Evolutionary conservation across 257 asterid genomes (phyloP).

Genomic region (Solanum lignicaule): DNA sequence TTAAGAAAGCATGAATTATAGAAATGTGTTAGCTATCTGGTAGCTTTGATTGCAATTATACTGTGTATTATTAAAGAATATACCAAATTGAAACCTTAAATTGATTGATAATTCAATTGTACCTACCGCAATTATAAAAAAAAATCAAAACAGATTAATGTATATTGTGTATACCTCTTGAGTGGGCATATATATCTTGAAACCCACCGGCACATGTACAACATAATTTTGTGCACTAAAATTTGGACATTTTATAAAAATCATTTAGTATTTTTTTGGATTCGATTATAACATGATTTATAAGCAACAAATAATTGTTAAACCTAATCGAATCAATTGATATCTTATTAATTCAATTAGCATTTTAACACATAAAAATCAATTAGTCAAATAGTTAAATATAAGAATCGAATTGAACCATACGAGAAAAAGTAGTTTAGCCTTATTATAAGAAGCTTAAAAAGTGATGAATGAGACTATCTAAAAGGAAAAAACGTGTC

Average conservation of each 20-base stretch:
- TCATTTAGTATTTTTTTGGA: no score
- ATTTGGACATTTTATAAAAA: background rate
- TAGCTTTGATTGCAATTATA: background rate
- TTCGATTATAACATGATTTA: no score
- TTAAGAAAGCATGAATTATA: no score
- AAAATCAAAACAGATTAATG: background rate
- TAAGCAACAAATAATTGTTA: no score
- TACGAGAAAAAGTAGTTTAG: background rate
- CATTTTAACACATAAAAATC: no score
- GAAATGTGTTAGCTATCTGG: no score
- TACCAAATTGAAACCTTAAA: background rate
- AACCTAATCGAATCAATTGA: no score
- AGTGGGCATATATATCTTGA: background rate
- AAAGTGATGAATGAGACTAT: background rate
- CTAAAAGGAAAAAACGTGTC: background rate
- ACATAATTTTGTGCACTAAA: background rate
- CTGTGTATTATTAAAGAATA: background rate
- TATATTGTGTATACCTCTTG: background rate
- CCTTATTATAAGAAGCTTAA: background rate
- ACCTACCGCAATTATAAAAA: background rate
- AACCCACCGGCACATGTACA: background rate
- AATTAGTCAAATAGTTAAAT: background rate
- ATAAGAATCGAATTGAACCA: background rate
- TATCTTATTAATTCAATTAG: no score
- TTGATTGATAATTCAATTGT: background rate